Percentiles rank a stretch among this genome's conserved stretches.
Conservation (phyloP, 148 eudicot species). For the Fagopyrum tataricum region DNA sequence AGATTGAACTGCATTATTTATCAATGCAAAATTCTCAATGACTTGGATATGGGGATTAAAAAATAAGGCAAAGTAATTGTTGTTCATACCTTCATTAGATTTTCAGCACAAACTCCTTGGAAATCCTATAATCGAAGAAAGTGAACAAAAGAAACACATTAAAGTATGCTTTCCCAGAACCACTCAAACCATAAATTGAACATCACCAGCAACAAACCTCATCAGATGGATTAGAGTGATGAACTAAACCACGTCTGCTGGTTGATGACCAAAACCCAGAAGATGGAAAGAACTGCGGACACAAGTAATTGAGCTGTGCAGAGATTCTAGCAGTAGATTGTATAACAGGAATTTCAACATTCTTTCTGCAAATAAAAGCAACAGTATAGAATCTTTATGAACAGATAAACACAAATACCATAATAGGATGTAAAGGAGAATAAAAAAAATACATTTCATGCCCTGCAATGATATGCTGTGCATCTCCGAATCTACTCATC, state of each 20-base stretch:
- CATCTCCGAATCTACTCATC: conserved; percentile 71
- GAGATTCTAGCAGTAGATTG: conserved; percentile 80
- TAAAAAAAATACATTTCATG: conserved; percentile 59
- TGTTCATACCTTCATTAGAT: conserved; percentile 78
- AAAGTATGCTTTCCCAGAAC: not conserved
- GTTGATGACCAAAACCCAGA: conserved; percentile 78
- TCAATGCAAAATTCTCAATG: not conserved
- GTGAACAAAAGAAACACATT: conserved; percentile 1
- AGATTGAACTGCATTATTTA: conserved; percentile 55
- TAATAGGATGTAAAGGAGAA: conserved; percentile 9
- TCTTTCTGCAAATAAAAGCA: conserved; percentile 44
- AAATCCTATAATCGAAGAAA: conserved; percentile 26
- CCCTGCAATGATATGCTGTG: conserved; percentile 90
- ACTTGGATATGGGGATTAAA: not conserved
- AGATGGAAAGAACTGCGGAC: conserved; percentile 87
- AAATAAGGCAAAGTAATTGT: not conserved
- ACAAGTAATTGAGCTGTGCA: conserved; percentile 77
- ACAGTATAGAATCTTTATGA: not conserved
- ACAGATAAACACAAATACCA: not conserved
- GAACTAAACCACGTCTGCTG: conserved; percentile 18
- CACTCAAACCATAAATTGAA: not conserved
- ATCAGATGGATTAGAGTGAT: conserved; percentile 20
- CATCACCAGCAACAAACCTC: conserved; percentile 37
- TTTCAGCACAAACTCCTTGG: conserved; percentile 56
- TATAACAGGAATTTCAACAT: conserved; percentile 65